These are phyloP conservation scores for Yamadazyma membranifaciens DNA, from an alignment of 1,139 yeast species.

Conservation along the genomic window DNA sequence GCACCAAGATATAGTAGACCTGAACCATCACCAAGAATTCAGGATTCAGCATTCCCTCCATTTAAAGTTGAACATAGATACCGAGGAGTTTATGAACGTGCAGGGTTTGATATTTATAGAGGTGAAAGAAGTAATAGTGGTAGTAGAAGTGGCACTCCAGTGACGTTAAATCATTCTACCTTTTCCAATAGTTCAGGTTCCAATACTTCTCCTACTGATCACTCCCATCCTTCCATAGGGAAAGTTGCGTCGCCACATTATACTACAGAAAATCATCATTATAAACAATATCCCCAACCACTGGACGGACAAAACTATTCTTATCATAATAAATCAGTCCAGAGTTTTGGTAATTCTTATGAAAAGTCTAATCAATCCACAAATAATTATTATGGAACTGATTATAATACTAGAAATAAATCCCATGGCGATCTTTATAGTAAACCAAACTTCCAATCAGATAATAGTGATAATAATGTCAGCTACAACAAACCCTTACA, in stretches of 20 bases:
- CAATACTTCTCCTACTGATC: not conserved
- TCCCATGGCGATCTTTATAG: constrained; percentile 9
- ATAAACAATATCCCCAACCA: not conserved
- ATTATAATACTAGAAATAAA: constrained; percentile 7
- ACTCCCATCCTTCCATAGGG: not conserved
- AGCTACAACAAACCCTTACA: not conserved
- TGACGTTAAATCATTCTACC: constrained; percentile 7
- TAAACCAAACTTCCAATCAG: not conserved
- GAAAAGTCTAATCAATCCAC: not conserved
- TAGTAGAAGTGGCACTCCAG: constrained; percentile 8
- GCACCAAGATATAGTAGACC: constrained; percentile 27
- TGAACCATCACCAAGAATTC: constrained; percentile 31
- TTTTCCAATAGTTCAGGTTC: constrained; percentile 4
- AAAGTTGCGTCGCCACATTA: not conserved
- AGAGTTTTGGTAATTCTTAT: constrained; percentile 8
- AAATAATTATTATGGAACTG: not conserved
- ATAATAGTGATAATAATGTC: not conserved
- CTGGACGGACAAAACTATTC: constrained; percentile 4
- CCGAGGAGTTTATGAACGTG: constrained; percentile 62
- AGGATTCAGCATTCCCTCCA: constrained; percentile 58
- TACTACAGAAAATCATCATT: not conserved
- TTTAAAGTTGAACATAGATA: constrained; percentile 53
- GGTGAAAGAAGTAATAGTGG: constrained; percentile 1
- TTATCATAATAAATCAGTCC: not conserved
- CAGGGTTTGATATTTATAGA: constrained; percentile 57